These are phyloP conservation scores for Ophiorrhiza pumila DNA, from an alignment of 257 asterid species.

Conservation along the genomic window DNA sequence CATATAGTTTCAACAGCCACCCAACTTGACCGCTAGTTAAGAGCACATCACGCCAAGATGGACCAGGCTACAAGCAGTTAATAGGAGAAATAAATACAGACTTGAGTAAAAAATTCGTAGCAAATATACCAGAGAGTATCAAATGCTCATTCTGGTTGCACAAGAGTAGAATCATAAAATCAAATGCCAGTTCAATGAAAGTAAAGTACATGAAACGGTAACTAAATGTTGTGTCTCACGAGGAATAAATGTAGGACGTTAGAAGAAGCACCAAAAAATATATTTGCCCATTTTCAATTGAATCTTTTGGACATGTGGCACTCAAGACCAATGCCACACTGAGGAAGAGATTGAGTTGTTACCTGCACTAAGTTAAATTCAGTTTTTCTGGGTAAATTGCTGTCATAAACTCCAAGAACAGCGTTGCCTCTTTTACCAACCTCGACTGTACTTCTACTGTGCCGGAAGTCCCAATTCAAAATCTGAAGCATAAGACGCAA, in stretches of 20 bases:
- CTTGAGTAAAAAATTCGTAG: conserved; percentile 16
- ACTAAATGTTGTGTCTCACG: neutral
- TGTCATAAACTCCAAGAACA: conserved; percentile 51
- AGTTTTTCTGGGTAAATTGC: conserved; percentile 41
- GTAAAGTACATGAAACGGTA: neutral
- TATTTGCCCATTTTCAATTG: neutral
- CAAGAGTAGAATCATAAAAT: neutral
- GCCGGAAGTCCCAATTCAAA: conserved; percentile 86
- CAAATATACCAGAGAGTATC: conserved; percentile 9
- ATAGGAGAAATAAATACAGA: conserved; percentile 24
- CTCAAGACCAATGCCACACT: neutral
- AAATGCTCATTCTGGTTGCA: conserved; percentile 3
- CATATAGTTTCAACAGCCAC: conserved; percentile 82
- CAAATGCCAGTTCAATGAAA: neutral
- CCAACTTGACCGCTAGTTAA: conserved; percentile 81
- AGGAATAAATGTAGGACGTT: neutral
- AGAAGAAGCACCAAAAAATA: neutral
- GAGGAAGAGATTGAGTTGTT: conserved; percentile 8
- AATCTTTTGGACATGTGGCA: neutral
- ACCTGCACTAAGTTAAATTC: conserved; percentile 88
- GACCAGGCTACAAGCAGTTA: conserved; percentile 71
- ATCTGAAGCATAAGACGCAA: conserved; percentile 84
- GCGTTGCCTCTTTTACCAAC: conserved; percentile 52
- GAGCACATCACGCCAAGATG: conserved; percentile 77
- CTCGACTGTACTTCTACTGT: conserved; percentile 36